Evolutionary conservation across 2,329 filamentous ascomycete species (phyloP).

Genomic region (Podosphaera aphanis): DNA sequence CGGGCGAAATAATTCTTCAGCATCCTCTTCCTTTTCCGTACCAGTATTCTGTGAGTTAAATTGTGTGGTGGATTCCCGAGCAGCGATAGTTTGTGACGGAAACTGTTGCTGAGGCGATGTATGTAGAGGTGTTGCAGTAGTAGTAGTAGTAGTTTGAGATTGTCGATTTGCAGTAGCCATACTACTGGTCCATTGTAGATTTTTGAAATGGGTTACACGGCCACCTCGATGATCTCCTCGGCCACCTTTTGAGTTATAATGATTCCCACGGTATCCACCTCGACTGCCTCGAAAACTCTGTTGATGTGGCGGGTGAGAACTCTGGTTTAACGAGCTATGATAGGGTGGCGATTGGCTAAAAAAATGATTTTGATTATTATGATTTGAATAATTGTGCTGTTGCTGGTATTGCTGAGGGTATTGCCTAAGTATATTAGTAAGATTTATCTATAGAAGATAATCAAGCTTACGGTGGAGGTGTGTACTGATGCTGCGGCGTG

Average conservation of each 20-base stretch:
- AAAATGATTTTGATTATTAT: slow-evolving; percentile 32
- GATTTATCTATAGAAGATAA: slow-evolving; percentile 5
- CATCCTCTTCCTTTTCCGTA: slow-evolving; percentile 20
- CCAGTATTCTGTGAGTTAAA: not conserved
- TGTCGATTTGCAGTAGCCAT: slow-evolving; percentile 21
- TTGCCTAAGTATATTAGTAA: slow-evolving; percentile 25
- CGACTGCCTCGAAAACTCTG: slow-evolving; percentile 21
- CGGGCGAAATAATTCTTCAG: slow-evolving; percentile 37
- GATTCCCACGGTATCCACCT: slow-evolving; percentile 35
- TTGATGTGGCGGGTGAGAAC: slow-evolving; percentile 26
- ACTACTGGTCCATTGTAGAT: slow-evolving; percentile 47
- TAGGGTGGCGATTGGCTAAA: slow-evolving; percentile 26
- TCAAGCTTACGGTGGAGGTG: slow-evolving; percentile 24
- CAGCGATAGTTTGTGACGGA: slow-evolving; percentile 6
- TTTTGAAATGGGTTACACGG: slow-evolving; percentile 34
- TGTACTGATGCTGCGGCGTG: slow-evolving; percentile 18
- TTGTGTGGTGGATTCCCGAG: slow-evolving; percentile 15
- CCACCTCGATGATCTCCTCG: slow-evolving; percentile 27
- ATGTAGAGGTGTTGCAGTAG: slow-evolving; percentile 15
- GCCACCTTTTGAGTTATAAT: slow-evolving; percentile 24
- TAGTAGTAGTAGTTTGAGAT: slow-evolving; percentile 19
- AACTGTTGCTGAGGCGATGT: slow-evolving; percentile 13
- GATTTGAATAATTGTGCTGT: slow-evolving; percentile 29
- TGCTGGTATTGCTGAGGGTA: slow-evolving; percentile 38
- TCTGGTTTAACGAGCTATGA: slow-evolving; percentile 29